Percentiles rank a stretch among this genome's conserved stretches.
phyloP scores from a whole-genome alignment of 257 asterid genomes.

The Plantago major region DNA sequence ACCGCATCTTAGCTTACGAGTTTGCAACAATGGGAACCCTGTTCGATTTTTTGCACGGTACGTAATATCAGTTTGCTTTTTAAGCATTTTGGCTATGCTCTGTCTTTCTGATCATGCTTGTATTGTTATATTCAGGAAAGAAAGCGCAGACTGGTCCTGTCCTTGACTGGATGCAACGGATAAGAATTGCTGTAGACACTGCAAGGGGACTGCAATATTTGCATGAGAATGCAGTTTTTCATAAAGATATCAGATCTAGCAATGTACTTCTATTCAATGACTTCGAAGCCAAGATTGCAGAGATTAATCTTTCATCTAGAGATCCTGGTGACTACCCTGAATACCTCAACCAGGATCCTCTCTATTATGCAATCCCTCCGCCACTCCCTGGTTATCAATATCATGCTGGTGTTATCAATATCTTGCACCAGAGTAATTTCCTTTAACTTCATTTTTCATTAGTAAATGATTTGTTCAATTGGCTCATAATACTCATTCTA shows the following conservation, averaged over 20 bases:
- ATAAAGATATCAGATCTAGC: slow-evolving; percentile 93
- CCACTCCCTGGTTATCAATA: slow-evolving; percentile 81
- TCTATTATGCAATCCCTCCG: slow-evolving; percentile 68
- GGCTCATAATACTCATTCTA: too few relatives aligned
- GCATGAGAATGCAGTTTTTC: slow-evolving; percentile 84
- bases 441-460: slow-evolving; percentile 18
- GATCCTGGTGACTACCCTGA: slow-evolving; percentile 33
- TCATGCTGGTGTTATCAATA: slow-evolving; percentile 62
- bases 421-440: slow-evolving; percentile 76
- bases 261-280: slow-evolving; percentile 88
- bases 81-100: too few relatives aligned
- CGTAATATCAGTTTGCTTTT: slow-evolving; percentile 10
- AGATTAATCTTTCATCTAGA: slow-evolving; percentile 84
- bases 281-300: slow-evolving; percentile 81
- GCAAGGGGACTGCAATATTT: slow-evolving; percentile 32
- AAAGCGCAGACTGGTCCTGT: slow-evolving; percentile 95
- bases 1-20: too few relatives aligned
- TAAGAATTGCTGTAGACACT: slow-evolving; percentile 86
- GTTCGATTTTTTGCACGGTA: slow-evolving; percentile 29
- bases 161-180: slow-evolving; percentile 96
- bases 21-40: too few relatives aligned
- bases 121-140: slow-evolving; percentile 47
- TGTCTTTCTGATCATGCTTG: too few relatives aligned
- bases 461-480: neutral
- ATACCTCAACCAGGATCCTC: slow-evolving; percentile 71